Conservation (phyloP, 2,329 filamentous ascomycete species). For the Amauroascus verrucosus region DNA sequence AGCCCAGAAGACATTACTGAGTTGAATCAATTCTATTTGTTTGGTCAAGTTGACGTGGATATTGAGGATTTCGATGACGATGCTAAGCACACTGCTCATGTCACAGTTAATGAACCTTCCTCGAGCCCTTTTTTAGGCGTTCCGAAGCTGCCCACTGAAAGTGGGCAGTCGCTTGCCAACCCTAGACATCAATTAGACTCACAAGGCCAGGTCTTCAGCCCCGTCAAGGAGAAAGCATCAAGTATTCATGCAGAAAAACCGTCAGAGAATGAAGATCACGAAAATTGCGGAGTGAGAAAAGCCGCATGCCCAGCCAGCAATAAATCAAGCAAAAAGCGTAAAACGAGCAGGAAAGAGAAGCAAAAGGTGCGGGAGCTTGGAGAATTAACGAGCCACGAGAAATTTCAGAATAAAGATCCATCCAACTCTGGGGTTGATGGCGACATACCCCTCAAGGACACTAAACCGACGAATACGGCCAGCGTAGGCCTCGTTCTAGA, state of each 20-base stretch:
- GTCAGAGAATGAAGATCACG: background rate
- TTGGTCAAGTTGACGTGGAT: constrained; percentile 1
- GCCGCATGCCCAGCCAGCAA: background rate
- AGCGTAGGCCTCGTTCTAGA: no score
- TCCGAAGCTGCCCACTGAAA: background rate
- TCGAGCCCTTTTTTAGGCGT: constrained; percentile 3
- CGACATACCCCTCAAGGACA: background rate
- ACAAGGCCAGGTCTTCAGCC: background rate
- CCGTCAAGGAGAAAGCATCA: background rate
- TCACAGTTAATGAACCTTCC: constrained; percentile 1
- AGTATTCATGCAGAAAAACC: background rate
- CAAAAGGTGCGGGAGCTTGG: background rate
- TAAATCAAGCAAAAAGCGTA: constrained; percentile 11
- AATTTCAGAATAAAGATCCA: background rate
- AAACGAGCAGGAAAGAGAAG: constrained; percentile 9
- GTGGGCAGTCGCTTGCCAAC: background rate
- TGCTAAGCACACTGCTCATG: constrained; percentile 5
- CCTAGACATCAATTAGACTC: background rate
- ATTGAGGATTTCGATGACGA: constrained; percentile 16
- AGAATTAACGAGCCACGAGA: no score
- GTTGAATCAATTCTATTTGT: constrained; percentile 7
- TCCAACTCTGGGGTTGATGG: background rate
- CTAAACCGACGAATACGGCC: background rate
- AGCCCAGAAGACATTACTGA: constrained; percentile 9
- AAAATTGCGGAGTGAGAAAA: background rate